Conservation (phyloP, 805 yeast species). For the Ogataea kodamae region DNA sequence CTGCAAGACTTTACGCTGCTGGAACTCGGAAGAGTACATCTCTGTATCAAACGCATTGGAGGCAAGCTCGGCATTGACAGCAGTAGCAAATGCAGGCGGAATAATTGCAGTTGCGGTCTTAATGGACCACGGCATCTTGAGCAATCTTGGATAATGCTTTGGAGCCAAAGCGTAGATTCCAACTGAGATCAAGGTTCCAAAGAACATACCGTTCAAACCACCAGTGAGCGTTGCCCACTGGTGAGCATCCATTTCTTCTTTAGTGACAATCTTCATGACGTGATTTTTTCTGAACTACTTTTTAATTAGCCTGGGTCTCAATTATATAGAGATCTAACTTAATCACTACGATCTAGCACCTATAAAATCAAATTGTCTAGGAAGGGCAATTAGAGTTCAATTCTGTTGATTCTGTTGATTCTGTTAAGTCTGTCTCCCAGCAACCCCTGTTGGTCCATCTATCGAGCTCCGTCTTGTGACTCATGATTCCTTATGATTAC, state of each 20-base stretch:
- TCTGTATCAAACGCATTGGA: conserved; percentile 63
- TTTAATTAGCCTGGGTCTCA: no score
- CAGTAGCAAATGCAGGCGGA: conserved; percentile 61
- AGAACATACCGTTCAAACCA: conserved; percentile 52
- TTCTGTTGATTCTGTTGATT: no score
- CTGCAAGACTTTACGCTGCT: conserved; percentile 39
- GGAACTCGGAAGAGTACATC: conserved; percentile 50
- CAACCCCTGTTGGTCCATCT: no score
- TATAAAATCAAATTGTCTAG: no score
- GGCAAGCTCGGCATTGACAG: conserved; percentile 68
- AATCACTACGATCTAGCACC: no score
- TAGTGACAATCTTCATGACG: conserved; percentile 70
- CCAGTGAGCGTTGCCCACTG: conserved; percentile 54
- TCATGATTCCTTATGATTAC: no score
- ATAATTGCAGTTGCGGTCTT: conserved; percentile 63
- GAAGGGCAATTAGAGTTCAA: no score
- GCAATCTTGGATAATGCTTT: conserved; percentile 39
- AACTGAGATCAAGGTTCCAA: conserved; percentile 55
- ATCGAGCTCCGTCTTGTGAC: no score
- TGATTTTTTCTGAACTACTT: no score
- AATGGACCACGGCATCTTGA: conserved; percentile 51
- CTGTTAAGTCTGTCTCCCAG: no score
- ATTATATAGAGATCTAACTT: no score
- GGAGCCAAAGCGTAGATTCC: conserved; percentile 52
- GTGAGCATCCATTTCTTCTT: conserved; percentile 67